Evolutionary conservation across 371 early-diverging fungal genomes (phyloP).

Genomic region (Massospora cicadina): DNA sequence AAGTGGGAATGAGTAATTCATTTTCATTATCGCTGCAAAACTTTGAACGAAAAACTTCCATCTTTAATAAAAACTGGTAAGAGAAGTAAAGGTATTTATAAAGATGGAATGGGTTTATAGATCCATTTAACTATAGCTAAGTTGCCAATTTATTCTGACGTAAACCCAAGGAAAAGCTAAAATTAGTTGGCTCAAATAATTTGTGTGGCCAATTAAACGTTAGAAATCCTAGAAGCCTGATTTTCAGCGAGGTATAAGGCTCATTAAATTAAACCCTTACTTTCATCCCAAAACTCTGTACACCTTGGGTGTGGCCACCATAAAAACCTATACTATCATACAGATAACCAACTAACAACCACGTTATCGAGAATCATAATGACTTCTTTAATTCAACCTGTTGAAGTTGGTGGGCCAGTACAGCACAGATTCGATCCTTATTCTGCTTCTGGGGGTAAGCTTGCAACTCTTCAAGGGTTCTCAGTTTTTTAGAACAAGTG

Average conservation of each 20-base stretch:
- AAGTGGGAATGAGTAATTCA: background rate
- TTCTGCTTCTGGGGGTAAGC: slow-evolving; percentile 59
- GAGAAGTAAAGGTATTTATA: too few species aligned
- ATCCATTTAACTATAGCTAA: too few species aligned
- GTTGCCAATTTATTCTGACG: too few species aligned
- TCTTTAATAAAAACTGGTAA: too few species aligned
- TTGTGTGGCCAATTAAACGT: background rate
- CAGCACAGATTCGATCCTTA: slow-evolving; percentile 59
- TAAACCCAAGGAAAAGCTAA: background rate
- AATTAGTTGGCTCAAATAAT: background rate
- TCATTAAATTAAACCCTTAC: too few species aligned
- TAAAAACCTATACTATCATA: too few species aligned
- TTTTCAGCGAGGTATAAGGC: too few species aligned
- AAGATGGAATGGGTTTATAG: too few species aligned
- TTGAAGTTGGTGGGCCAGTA: background rate
- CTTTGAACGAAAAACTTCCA: background rate
- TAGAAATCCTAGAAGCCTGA: too few species aligned
- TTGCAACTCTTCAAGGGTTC: background rate
- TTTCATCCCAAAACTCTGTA: too few species aligned
- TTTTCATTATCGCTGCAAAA: background rate
- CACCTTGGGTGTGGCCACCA: too few species aligned
- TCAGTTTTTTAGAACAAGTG: slow-evolving; percentile 45
- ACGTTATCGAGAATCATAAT: background rate
- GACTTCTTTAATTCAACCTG: background rate
- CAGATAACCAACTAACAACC: too few species aligned